Evolutionary conservation across 352 stramenopile genomes (phyloP).

Genomic region (Phytophthora pini): DNA sequence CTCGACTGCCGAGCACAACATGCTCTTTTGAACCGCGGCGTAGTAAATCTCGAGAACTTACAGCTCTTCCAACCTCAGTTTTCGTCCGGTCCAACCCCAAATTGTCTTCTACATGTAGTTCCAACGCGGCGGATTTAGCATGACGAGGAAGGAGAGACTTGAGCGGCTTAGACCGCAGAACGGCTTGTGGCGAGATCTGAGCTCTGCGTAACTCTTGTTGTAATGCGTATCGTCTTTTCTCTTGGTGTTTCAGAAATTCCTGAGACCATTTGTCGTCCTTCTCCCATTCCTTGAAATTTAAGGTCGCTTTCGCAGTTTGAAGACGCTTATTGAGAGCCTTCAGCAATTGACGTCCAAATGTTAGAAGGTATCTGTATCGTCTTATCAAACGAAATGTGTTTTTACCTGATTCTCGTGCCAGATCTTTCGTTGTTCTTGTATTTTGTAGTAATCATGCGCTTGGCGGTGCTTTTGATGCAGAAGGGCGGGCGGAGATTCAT

Average conservation of each 20-base stretch:
- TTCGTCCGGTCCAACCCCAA: neutral
- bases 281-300: conserved; percentile 74
- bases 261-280: conserved; percentile 80
- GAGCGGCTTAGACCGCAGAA: conserved; percentile 34
- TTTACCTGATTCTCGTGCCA: conserved; percentile 76
- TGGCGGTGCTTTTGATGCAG: conserved; percentile 26
- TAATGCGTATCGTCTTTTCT: conserved; percentile 52
- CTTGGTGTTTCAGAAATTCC: conserved; percentile 66
- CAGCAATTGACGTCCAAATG: neutral
- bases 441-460: conserved; percentile 62
- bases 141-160: conserved; percentile 28
- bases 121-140: conserved; percentile 5
- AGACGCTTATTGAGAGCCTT: conserved; percentile 68
- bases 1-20: conserved; percentile 3
- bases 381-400: neutral
- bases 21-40: conserved; percentile 24
- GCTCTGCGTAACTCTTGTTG: conserved; percentile 62
- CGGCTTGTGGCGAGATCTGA: conserved; percentile 53
- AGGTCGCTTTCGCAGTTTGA: conserved; percentile 65
- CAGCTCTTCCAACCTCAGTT: conserved; percentile 1
- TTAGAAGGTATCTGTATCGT: neutral
- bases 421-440: conserved; percentile 75
- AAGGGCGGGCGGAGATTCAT: conserved; percentile 24
- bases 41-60: conserved; percentile 8
- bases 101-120: conserved; percentile 9